These are phyloP conservation scores for Domatiomyces catenatus DNA, from an alignment of 2,329 filamentous ascomycete species.

Conservation along the genomic window DNA sequence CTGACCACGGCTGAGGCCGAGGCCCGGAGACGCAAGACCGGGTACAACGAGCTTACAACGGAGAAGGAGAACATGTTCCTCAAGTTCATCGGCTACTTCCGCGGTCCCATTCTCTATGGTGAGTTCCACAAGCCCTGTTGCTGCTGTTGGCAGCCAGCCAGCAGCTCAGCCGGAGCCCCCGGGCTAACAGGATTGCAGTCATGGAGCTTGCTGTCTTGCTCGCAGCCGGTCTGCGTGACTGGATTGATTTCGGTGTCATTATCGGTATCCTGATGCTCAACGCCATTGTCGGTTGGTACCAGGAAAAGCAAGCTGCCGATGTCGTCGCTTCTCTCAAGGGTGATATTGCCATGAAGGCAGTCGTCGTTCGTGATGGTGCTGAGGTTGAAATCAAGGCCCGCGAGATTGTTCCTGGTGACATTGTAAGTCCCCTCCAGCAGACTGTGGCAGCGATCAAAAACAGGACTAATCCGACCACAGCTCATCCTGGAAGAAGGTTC, in stretches of 20 bases:
- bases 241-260: constrained; percentile 66
- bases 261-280: constrained; percentile 61
- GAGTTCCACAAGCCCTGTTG: constrained; percentile 26
- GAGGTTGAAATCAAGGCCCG: constrained; percentile 56
- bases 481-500: constrained; percentile 57
- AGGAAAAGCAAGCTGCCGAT: constrained; percentile 66
- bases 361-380: constrained; percentile 50
- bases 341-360: constrained; percentile 62
- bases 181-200: constrained; percentile 31
- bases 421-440: constrained; percentile 45
- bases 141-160: constrained; percentile 7
- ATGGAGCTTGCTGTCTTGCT: constrained; percentile 64
- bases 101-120: constrained; percentile 63
- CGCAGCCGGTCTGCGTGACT: constrained; percentile 58
- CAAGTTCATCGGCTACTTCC: constrained; percentile 63
- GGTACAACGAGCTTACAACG: constrained; percentile 56
- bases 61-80: constrained; percentile 63
- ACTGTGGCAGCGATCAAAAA: too few species aligned
- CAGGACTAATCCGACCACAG: constrained; percentile 28
- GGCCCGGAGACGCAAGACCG: constrained; percentile 47
- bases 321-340: constrained; percentile 60
- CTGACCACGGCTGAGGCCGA: constrained; percentile 46
- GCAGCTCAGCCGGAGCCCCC: too few species aligned
- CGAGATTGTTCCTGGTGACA: constrained; percentile 62
- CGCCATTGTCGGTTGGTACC: constrained; percentile 63